Conservation (phyloP, 345 rosid genomes). For the Toxicodendron radicans region DNA sequence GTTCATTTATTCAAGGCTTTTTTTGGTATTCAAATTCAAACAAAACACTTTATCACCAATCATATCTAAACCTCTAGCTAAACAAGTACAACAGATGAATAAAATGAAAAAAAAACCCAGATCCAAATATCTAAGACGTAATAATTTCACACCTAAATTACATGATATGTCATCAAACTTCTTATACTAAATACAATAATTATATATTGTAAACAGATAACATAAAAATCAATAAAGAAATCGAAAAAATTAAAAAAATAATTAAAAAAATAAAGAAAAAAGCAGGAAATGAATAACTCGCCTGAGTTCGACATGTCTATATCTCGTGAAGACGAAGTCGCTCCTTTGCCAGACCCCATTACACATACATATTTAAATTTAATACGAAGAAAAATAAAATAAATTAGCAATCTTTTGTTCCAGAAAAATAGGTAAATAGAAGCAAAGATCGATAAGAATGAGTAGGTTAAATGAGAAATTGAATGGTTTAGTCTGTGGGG, state of each 20-base stretch:
- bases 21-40: too few species aligned
- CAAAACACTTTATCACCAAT: too few species aligned
- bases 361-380: constrained; percentile 2
- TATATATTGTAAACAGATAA: neutral
- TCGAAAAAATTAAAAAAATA: too few species aligned
- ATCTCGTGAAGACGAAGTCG: constrained; percentile 30
- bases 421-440: neutral
- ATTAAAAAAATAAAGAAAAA: too few species aligned
- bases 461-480: neutral
- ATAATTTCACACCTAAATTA: neutral
- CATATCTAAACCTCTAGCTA: neutral
- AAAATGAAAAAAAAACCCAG: neutral
- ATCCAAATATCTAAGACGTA: neutral
- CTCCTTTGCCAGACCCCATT: constrained; percentile 36
- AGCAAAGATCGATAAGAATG: neutral
- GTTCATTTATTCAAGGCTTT: neutral
- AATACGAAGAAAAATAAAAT: neutral
- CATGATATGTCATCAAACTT: neutral
- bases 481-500: neutral
- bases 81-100: neutral
- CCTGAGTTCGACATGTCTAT: constrained; percentile 32
- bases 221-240: neutral
- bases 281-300: neutral
- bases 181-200: neutral
- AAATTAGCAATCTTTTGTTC: neutral